Evolutionary conservation across 106 monocot species (phyloP).

Genomic region (Posidonia australis): DNA sequence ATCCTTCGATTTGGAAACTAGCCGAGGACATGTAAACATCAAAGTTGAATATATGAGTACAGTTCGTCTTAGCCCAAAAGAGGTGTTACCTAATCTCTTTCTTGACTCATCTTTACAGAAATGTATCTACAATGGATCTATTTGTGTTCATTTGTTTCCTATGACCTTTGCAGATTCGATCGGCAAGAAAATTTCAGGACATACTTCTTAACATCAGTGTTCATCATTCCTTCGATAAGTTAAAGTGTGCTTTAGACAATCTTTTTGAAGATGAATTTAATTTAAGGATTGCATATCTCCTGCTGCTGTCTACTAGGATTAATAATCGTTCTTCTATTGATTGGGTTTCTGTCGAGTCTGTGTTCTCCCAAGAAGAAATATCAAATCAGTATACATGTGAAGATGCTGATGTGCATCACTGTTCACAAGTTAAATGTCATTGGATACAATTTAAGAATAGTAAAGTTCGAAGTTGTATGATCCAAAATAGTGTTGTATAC

Average conservation of each 20-base stretch:
- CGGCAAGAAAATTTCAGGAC: conserved; percentile 41
- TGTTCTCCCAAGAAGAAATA: conserved; percentile 5
- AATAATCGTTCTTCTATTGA: conserved; percentile 24
- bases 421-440: conserved; percentile 4
- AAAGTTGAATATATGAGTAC: conserved; percentile 23
- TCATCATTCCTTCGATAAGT: conserved; percentile 19
- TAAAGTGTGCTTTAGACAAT: conserved; percentile 8
- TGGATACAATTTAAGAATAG: conserved; percentile 26
- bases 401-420: conserved; percentile 7
- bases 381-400: not conserved
- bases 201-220: conserved; percentile 35
- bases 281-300: conserved; percentile 33
- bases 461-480: conserved; percentile 25
- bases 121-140: not conserved
- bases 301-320: conserved; percentile 29
- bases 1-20: conserved; percentile 31
- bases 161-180: conserved; percentile 24
- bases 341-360: conserved; percentile 33
- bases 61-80: conserved; percentile 2
- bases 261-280: conserved; percentile 7
- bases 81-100: not conserved
- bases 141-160: not conserved
- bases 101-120: not conserved
- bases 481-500: conserved; percentile 48
- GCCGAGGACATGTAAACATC: conserved; percentile 18